Percentiles rank a stretch among this genome's conserved stretches.
Conservation (phyloP, 495 filamentous ascomycete genomes). For the Astrocystis sublimbata region DNA sequence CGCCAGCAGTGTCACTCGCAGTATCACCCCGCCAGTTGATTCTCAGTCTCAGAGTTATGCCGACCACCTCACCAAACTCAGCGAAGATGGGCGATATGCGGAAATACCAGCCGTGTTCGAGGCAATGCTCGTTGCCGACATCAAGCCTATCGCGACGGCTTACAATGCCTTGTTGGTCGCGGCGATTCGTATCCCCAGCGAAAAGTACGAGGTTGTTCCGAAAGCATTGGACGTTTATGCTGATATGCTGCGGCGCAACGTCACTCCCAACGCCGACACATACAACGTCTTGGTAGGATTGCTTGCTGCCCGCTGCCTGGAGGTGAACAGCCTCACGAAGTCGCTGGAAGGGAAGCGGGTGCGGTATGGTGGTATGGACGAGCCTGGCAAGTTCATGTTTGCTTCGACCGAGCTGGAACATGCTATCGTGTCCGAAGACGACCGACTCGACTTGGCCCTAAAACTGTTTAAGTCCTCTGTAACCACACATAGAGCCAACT, state of each 20-base stretch:
- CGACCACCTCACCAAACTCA: conserved; percentile 71
- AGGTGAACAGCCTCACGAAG: conserved; percentile 67
- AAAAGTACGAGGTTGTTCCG: conserved; percentile 75
- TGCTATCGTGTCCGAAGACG: conserved; percentile 79
- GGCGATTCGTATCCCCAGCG: conserved; percentile 69
- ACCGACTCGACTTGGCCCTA: conserved; percentile 78
- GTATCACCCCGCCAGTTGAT: conserved; percentile 48
- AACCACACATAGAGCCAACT: conserved; percentile 57
- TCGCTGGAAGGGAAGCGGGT: conserved; percentile 70
- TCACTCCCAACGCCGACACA: conserved; percentile 77
- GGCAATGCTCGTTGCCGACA: conserved; percentile 72
- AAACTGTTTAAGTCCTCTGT: conserved; percentile 79
- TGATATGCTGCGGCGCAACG: conserved; percentile 87
- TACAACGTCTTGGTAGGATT: conserved; percentile 84
- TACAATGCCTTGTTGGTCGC: conserved; percentile 90
- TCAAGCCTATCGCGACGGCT: conserved; percentile 75
- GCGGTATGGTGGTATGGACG: conserved; percentile 83
- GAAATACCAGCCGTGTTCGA: conserved; percentile 91
- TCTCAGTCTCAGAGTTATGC: conserved; percentile 68
- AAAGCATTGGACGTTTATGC: conserved; percentile 94
- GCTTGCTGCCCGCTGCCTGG: conserved; percentile 74
- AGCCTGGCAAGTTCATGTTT: conserved; percentile 86
- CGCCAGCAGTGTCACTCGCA: conserved; percentile 41
- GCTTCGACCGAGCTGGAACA: conserved; percentile 81
- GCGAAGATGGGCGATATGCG: conserved; percentile 64